phyloP scores from a whole-genome alignment of 257 asterid genomes.

The Petunia axillaris region DNA sequence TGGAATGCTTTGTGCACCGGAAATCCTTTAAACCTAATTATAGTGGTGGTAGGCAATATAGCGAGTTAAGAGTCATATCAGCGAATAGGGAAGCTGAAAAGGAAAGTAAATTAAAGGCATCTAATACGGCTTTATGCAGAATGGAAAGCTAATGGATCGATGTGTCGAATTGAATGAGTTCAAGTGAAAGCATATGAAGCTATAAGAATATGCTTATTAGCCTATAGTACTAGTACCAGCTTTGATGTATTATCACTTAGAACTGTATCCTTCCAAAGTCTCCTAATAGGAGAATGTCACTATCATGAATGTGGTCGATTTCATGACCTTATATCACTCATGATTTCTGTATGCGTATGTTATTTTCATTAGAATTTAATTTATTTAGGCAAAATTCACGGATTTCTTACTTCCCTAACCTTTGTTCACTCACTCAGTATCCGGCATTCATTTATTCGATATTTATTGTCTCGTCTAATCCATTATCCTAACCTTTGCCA shows the following conservation, averaged over 20 bases:
- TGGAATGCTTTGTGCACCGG: too few species aligned
- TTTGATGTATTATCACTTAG: conserved; percentile 15
- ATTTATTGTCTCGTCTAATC: too few species aligned
- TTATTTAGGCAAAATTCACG: conserved; percentile 57
- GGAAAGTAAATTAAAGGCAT: conserved; percentile 31
- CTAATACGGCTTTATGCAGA: conserved; percentile 29
- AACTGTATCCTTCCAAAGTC: conserved; percentile 27
- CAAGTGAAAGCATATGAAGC: conserved; percentile 26
- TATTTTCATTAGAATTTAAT: conserved; percentile 40
- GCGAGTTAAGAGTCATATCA: conserved; percentile 26
- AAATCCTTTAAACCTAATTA: background rate
- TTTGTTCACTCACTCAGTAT: background rate
- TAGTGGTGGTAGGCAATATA: conserved; percentile 16
- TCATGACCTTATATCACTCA: conserved; percentile 25
- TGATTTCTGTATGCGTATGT: conserved; percentile 31
- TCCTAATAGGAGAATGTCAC: conserved; percentile 39
- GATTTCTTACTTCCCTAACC: conserved; percentile 33
- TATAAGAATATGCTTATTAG: background rate
- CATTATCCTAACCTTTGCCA: too few species aligned
- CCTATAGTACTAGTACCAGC: conserved; percentile 15
- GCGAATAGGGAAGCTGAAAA: background rate
- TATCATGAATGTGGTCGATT: conserved; percentile 40
- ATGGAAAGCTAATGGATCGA: background rate
- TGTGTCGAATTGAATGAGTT: background rate
- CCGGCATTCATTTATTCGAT: too few species aligned